These are phyloP conservation scores for Trichosanthes truncata DNA, from an alignment of 306 rosid genomes.

Conservation along the genomic window DNA sequence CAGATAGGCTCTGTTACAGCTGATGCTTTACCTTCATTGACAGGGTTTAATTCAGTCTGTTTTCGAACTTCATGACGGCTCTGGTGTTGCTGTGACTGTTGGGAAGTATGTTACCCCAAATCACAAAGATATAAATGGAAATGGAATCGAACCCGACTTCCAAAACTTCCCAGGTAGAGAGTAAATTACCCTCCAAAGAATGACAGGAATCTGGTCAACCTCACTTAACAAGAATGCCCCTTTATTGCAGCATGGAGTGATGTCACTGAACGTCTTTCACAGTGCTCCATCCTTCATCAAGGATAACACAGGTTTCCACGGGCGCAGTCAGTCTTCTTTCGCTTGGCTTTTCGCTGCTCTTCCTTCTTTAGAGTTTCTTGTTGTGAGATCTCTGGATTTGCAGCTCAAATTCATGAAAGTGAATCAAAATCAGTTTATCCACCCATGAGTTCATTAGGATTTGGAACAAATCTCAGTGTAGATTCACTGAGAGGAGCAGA, in stretches of 20 bases:
- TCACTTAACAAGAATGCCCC: constrained; percentile 16
- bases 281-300: constrained; percentile 40
- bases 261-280: constrained; percentile 47
- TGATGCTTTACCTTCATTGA: constrained; percentile 14
- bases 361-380: not conserved
- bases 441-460: not conserved
- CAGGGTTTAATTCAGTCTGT: constrained; percentile 96
- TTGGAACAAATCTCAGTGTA: not conserved
- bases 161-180: constrained; percentile 70
- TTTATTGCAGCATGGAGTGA: constrained; percentile 64
- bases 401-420: not conserved
- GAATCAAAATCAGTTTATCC: not conserved
- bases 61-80: constrained; percentile 85
- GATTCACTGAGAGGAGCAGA: constrained; percentile 3
- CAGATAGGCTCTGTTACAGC: constrained; percentile 1
- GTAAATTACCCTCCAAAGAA: not conserved
- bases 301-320: constrained; percentile 31
- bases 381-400: not conserved
- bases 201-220: not conserved
- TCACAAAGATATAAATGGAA: constrained; percentile 81
- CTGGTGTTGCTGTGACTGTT: constrained; percentile 90
- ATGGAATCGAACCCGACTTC: constrained; percentile 89
- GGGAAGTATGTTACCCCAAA: constrained; percentile 93
- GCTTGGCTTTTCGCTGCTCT: not conserved
- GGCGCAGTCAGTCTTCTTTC: constrained; percentile 2